Evolutionary conservation across 169 alveolate species (phyloP).

Genomic region (Plasmodium berghei): DNA sequence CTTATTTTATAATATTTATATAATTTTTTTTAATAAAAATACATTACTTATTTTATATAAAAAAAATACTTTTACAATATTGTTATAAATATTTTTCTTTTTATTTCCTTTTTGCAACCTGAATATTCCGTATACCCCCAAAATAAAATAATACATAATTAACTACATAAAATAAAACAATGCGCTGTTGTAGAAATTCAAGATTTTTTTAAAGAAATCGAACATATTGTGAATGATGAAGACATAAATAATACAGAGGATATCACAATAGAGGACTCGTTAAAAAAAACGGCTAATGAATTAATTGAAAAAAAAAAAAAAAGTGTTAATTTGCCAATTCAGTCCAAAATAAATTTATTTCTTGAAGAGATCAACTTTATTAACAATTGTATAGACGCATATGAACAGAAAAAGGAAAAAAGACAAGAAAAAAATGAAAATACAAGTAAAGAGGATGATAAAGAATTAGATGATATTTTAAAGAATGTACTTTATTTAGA

Average conservation of each 20-base stretch:
- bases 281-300: conserved; percentile 7
- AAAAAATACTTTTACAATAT: not conserved
- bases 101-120: conserved; percentile 5
- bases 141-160: not conserved
- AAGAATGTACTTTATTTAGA: conserved; percentile 44
- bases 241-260: conserved; percentile 1
- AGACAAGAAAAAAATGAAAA: not conserved
- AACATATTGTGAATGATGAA: conserved; percentile 40
- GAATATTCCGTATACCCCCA: not conserved
- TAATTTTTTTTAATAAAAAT: not conserved
- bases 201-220: conserved; percentile 60
- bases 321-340: conserved; percentile 7
- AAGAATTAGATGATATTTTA: conserved; percentile 40
- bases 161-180: not conserved
- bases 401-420: conserved; percentile 22
- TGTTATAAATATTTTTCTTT: not conserved
- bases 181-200: conserved; percentile 36
- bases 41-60: not conserved
- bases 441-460: conserved; percentile 3
- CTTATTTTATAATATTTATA: not conserved
- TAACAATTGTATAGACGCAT: conserved; percentile 24
- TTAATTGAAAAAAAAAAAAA: conserved; percentile 40
- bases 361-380: conserved; percentile 58
- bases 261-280: conserved; percentile 4
- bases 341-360: conserved; percentile 33